Percentiles rank a stretch among this genome's conserved stretches.
phyloP scores from a whole-genome alignment of 352 stramenopile species.

The Phytophthora citrophthora region DNA sequence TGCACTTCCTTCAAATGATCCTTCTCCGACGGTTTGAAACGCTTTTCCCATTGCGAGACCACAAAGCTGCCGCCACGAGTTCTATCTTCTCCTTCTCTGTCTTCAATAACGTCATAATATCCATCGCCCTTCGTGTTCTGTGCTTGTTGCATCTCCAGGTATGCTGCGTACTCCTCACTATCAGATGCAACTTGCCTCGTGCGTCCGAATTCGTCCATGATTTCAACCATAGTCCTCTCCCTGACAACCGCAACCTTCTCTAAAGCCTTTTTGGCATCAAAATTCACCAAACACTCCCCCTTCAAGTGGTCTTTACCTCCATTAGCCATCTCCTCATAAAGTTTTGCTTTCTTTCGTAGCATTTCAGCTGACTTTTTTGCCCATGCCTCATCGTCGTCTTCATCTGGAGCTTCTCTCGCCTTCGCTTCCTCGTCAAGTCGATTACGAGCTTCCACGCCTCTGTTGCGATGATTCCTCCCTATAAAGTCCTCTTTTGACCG shows the following conservation, averaged over 20 bases:
- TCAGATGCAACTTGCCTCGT: slow-evolving; percentile 45
- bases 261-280: slow-evolving; percentile 56
- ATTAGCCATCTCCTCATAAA: slow-evolving; percentile 79
- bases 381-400: slow-evolving; percentile 72
- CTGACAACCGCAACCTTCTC: not conserved
- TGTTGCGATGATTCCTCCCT: slow-evolving; percentile 44
- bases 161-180: slow-evolving; percentile 43
- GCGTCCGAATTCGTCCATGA: slow-evolving; percentile 71
- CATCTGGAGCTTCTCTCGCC: slow-evolving; percentile 48
- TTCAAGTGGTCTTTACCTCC: slow-evolving; percentile 28
- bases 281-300: slow-evolving; percentile 72
- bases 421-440: slow-evolving; percentile 55
- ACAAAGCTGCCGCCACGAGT: slow-evolving; percentile 62
- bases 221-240: slow-evolving; percentile 24
- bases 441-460: slow-evolving; percentile 61
- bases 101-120: not conserved
- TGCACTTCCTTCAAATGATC: slow-evolving; percentile 72
- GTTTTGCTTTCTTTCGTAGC: slow-evolving; percentile 68
- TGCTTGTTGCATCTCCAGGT: slow-evolving; percentile 22
- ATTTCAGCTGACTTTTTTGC: slow-evolving; percentile 63
- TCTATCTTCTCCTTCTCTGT: slow-evolving; percentile 11
- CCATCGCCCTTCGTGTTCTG: not conserved
- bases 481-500: slow-evolving; percentile 30
- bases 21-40: slow-evolving; percentile 70
- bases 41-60: slow-evolving; percentile 83